Base-by-base conservation (phyloP, 257 asterid species). In the Solanum tarapatanum region DNA sequence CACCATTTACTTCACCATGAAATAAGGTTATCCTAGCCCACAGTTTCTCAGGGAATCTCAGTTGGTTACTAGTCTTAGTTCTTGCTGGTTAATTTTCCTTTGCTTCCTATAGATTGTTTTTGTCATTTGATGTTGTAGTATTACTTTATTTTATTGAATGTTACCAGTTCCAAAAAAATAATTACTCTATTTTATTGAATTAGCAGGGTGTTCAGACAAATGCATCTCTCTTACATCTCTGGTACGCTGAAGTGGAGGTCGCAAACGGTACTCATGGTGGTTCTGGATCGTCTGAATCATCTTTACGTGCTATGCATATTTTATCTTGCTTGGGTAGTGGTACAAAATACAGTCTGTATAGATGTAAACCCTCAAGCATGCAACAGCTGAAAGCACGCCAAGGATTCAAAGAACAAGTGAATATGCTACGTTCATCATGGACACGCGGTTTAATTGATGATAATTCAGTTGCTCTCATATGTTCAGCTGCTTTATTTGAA, bases 161-260 rank as follows among this genome's bases (percentile, higher is more conserved):
- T 17, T 55, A 55, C 64, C 64, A 6, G 10, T 17, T 55, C 7
- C 2, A 55, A 55, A 55, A 55, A 55, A 55, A 17, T 16, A 51
- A 17, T 6, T 45, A 45, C 85, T 80, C 9, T 11, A 36, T 68
- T 39, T 85, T 64, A 55, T 87, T 87, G 62, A 64, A 87, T 83
- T 75, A 86, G 85, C 94, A 95, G 99, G 96, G 93, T 84, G 75
- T 85, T 89, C 94, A 84, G 88, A 89, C 93, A 62, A 92, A 88
- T 79, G 94, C 94, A 51, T 90, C 95, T 89, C 96, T 97, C 84
- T 90, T 97, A 91, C 92, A 97, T 90, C 92, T 94, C 69, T 97
- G 99, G 99, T 97, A 97, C 88, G 96, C 99, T 28, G 96, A 97
- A 91, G 88, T 90, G 93, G 99, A 97, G 93, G 92, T 94, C 85